Evolutionary conservation across 2,329 filamentous ascomycete species (phyloP).

Genomic region (Dichotomopilus funicola): DNA sequence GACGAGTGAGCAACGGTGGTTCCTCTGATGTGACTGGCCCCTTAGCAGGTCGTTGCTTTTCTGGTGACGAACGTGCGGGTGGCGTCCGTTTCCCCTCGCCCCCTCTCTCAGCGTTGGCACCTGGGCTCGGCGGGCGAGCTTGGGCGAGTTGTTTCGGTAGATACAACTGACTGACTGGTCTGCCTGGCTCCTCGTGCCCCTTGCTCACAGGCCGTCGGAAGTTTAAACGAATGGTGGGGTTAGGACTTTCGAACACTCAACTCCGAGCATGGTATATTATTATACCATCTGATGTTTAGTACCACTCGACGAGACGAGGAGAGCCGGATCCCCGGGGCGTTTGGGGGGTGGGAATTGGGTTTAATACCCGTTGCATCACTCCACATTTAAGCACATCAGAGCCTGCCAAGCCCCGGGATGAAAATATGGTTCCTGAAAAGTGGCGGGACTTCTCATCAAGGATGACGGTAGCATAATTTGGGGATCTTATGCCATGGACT

Average conservation of each 20-base stretch:
- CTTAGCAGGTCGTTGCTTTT: constrained; percentile 18
- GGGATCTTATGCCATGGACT: constrained; percentile 51
- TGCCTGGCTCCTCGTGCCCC: constrained; percentile 1
- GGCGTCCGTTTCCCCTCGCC: background rate
- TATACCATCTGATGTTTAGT: constrained; percentile 43
- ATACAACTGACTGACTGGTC: too few relatives aligned
- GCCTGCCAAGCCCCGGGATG: constrained; percentile 43
- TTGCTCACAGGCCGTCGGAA: constrained; percentile 2
- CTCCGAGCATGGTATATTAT: constrained; percentile 35
- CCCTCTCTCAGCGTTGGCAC: background rate
- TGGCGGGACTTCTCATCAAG: constrained; percentile 40
- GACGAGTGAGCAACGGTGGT: too few relatives aligned
- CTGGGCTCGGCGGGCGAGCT: constrained; percentile 6
- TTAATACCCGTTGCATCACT: constrained; percentile 36
- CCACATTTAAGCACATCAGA: constrained; percentile 42
- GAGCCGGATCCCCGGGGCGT: constrained; percentile 26
- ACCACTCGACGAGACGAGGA: constrained; percentile 29
- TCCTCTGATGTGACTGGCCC: background rate
- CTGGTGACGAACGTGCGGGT: constrained; percentile 7
- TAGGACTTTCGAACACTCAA: constrained; percentile 8
- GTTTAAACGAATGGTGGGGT: constrained; percentile 4
- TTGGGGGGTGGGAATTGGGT: constrained; percentile 33
- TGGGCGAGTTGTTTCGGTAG: background rate
- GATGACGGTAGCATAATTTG: constrained; percentile 52
- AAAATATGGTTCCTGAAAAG: constrained; percentile 40